Evolutionary conservation across 2,329 filamentous ascomycete species (phyloP), one percentile per base, ranked within the genome.

Genomic region (Stemphylium beticola): DNA sequence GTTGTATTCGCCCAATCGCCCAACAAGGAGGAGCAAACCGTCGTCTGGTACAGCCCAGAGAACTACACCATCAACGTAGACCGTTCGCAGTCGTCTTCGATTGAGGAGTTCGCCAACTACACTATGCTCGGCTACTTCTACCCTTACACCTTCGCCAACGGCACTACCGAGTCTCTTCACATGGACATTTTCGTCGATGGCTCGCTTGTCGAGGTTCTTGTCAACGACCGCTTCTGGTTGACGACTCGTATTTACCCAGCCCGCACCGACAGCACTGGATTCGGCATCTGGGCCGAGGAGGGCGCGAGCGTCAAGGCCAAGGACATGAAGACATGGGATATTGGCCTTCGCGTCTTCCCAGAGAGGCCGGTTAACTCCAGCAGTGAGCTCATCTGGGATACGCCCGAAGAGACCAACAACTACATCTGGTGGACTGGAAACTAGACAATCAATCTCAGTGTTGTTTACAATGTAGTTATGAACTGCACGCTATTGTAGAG

Each of bases 131-230:
- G 78, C 10, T 79, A 78, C 63, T 81, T 80, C 68, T 70, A 76
- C 47, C 78, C 79, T 3, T 80, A 80, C 70, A 76, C 73, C 4
- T 64, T 76, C 43, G 55, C 63, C 41, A 62, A 66, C 31, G 63
- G 69, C n/a, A 72, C 66, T 1, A 62, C 58, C 0, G 79, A 82
- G 61, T 67, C 71, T 15, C 68, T 81, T 29, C 62, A 67, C 5
- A 75, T 81, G 67, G 68, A 80, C 50, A 68, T 82, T 53, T 81
- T 78, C 64, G 60, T 82, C 36, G 80, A 82, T 53, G 79, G 79
- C 20, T 79, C 76, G 1, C 65, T 81, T 20, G 65, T 81, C 0
- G 80, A 82, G 64, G 62, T 82, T 22, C 80, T 78, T 57, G 65
- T 80, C 37, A 81, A 81, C 54, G 77, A 75, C 47, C 73, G 73